Conservation (phyloP, 441 rosid genomes). For the Croton laevigatus region DNA sequence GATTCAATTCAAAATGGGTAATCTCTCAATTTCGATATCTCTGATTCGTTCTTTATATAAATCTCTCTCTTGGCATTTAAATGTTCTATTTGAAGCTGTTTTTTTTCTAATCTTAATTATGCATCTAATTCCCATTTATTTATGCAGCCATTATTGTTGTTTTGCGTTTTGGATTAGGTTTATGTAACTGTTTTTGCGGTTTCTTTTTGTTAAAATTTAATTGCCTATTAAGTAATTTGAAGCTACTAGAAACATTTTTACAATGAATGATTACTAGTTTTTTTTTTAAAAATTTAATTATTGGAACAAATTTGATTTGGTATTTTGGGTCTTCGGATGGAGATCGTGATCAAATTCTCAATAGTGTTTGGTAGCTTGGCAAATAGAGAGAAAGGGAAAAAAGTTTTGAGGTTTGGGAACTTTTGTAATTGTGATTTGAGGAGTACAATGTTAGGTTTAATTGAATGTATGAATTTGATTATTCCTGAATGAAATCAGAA, state of each 20-base stretch:
- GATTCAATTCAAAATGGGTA: slow-evolving; percentile 31
- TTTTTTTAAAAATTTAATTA: not conserved
- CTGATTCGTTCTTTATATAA: not conserved
- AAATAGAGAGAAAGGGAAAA: not conserved
- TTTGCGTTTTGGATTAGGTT: slow-evolving; percentile 2
- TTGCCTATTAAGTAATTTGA: not conserved
- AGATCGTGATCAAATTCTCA: slow-evolving; percentile 12
- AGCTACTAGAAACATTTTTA: not conserved
- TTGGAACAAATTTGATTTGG: not conserved
- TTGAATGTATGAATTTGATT: slow-evolving; percentile 7
- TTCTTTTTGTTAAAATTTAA: slow-evolving; percentile 8
- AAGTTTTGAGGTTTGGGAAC: not conserved
- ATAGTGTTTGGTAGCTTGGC: not conserved
- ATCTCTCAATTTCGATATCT: slow-evolving; percentile 19
- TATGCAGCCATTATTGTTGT: not conserved
- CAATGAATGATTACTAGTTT: not conserved
- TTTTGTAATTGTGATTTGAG: slow-evolving; percentile 5
- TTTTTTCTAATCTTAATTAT: not conserved
- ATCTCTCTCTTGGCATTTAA: not conserved
- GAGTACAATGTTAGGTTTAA: not conserved
- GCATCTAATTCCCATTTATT: not conserved
- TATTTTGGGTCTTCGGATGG: slow-evolving; percentile 2
- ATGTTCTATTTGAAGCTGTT: slow-evolving; percentile 1
- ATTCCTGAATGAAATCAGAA: not conserved
- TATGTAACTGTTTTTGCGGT: slow-evolving; percentile 9